Evolutionary conservation across 805 yeast genomes (phyloP), one percentile per base, ranked within the genome.

Genomic region (Gaillardinia entomophila): DNA sequence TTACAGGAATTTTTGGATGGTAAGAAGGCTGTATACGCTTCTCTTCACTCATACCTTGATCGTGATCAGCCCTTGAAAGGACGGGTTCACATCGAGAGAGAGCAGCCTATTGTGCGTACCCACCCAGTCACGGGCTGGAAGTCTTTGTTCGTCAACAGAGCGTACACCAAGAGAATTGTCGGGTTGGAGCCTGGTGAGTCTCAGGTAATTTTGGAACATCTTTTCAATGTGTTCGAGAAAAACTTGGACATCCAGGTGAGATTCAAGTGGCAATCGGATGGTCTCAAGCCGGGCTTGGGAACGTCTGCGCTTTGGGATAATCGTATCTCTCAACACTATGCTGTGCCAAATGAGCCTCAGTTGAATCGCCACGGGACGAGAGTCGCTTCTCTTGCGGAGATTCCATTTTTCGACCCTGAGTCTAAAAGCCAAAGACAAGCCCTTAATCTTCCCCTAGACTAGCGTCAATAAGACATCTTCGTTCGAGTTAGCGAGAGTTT

Each of bases 241-340:
- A 70, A 71, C 48, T 67, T 70, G 33, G 81, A 75, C 42, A 66
- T 73, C 36, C 79, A 74, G 53, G 74, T 72, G 14, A 59, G 79
- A 40, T 68, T 68, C 60, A 66, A 63, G 40, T 73, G 79, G 79
- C 54, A 59, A 36, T 58, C 66, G 28, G n/a, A n/a, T n/a, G n/a
- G n/a, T n/a, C 48, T 68, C 12, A 53, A 54, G 37, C 42, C 45
- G 11, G 71, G 72, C 4, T 51, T 49, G 13, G 75, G 75, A 19
- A 68, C 76, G 20, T 59, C 75, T 26, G 81, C 77, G 6, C 45
- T 75, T 23, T 76, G 82, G 81, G 82, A 77, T 45, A 77, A 76
- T 60, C 59, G 82, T 49, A 47, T 72, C 33, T 61, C 75, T 16
- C 65, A 65, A 34, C 84, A 77, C 55, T 56, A 60, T 36, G 77